Evolutionary conservation across 176 grass and related monocot species (phyloP), one percentile per base, ranked within the genome.

Genomic region (Alopecurus myosuroides): DNA sequence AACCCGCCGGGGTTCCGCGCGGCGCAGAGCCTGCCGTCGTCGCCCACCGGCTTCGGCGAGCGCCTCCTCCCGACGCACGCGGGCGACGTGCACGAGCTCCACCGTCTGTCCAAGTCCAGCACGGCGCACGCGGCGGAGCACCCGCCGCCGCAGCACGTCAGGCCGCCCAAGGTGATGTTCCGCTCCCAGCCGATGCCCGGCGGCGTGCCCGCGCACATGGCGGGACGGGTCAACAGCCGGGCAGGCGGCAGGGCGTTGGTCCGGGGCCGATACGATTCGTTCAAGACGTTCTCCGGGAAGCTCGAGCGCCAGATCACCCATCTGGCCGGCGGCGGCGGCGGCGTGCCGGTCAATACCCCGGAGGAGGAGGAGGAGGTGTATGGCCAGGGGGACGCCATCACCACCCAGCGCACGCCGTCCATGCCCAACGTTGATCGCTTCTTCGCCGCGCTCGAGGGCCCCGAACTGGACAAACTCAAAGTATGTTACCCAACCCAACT

Each of bases 211-310:
- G 2, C 45, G 8, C 45, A 69, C 8, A 1, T 46, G 20, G 42
- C 3, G 39, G 23, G 60, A 31, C 17, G 63, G 52, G 25, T 67
- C 19, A 48, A 45, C 1, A 80, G 66, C 53, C 76, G 61, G 10
- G 31, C 18, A 9, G 81, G 29, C 17, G 81, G 29, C 34, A 36
- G 63, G 71, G 12, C 23, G 13, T 36, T 91, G 39, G 26, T n/a
- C 37, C 77, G 90, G 50, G 92, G 33, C n/a, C 48, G 86, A 8
- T 97, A 88, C 83, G 92, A 97, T 88, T 71, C 92, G 22, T 97
- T 94, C 87, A 97, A 97, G 88, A 97, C 94, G 36, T 97, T 86
- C 77, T 92, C 89, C 46, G 92, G 94, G 14, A 92, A 90, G 79
- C 88, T 97, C 13, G 92, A 92, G 79, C 87, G 89, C 44, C 94